Percentiles rank a stretch among this genome's conserved stretches.
Evolutionary conservation across 2,329 filamentous ascomycete species (phyloP).

Genomic region (Gnomoniopsis smithogilvyi): DNA sequence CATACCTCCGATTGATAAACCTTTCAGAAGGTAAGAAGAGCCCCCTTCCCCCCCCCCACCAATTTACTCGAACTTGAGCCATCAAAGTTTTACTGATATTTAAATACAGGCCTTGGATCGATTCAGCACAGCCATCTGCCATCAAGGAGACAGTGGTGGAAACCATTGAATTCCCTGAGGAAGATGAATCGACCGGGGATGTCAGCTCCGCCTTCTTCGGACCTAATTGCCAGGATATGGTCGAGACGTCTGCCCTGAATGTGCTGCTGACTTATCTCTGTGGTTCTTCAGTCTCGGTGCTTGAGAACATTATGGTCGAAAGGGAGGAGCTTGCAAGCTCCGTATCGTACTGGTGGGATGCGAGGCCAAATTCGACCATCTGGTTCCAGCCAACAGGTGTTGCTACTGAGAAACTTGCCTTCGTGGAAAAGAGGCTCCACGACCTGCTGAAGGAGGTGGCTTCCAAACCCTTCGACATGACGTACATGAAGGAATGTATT

Average conservation of each 20-base stretch:
- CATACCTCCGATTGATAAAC: slow-evolving; percentile 69
- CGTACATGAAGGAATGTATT: slow-evolving; percentile 85
- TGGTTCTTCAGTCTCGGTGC: slow-evolving; percentile 85
- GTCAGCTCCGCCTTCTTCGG: slow-evolving; percentile 84
- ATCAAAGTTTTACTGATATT: neutral
- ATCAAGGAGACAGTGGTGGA: slow-evolving; percentile 71
- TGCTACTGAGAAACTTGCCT: slow-evolving; percentile 76
- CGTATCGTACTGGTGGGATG: slow-evolving; percentile 75
- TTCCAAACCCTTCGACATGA: slow-evolving; percentile 79
- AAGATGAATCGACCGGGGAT: slow-evolving; percentile 91
- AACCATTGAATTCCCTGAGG: slow-evolving; percentile 88
- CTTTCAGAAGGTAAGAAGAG: slow-evolving; percentile 64
- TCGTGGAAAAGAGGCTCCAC: slow-evolving; percentile 83
- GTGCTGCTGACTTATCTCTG: slow-evolving; percentile 83
- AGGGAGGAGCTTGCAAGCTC: slow-evolving; percentile 88
- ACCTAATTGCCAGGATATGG: slow-evolving; percentile 70
- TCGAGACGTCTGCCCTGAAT: slow-evolving; percentile 69
- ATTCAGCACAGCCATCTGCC: slow-evolving; percentile 73
- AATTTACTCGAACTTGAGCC: neutral
- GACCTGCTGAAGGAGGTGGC: slow-evolving; percentile 79
- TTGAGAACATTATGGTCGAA: slow-evolving; percentile 91
- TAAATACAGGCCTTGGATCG: slow-evolving; percentile 69
- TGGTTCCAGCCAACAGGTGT: slow-evolving; percentile 86
- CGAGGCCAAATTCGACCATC: slow-evolving; percentile 77
- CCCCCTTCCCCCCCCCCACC: neutral